Evolutionary conservation across 805 yeast genomes (phyloP).

Genomic region (Yarrowia keelungensis): DNA sequence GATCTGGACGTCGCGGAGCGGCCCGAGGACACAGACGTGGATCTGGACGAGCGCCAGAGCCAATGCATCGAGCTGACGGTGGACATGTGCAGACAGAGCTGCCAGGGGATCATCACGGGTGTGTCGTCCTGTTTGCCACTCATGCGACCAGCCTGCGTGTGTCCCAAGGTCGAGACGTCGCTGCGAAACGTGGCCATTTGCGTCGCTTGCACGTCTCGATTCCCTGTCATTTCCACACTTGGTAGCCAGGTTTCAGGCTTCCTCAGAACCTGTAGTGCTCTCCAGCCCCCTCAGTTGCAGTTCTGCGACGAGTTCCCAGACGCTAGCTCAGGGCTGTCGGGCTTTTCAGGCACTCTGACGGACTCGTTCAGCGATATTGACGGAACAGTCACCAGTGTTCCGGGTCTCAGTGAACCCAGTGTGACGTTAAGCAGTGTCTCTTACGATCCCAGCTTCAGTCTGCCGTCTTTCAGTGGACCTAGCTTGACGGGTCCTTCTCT

Average conservation of each 20-base stretch:
- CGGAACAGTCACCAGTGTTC: background rate
- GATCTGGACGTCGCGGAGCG: too few relatives aligned
- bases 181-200: slow-evolving; percentile 18
- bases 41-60: background rate
- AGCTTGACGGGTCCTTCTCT: background rate
- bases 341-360: background rate
- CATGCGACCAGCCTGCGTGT: background rate
- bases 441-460: background rate
- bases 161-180: slow-evolving; percentile 19
- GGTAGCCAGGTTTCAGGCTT: background rate
- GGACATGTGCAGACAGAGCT: slow-evolving; percentile 12
- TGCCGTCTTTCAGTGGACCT: background rate
- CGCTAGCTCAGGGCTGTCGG: background rate
- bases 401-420: background rate
- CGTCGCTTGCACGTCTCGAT: slow-evolving; percentile 12
- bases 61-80: slow-evolving; percentile 4
- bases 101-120: slow-evolving; percentile 1
- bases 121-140: slow-evolving; percentile 6
- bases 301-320: background rate
- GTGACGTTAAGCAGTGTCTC: background rate
- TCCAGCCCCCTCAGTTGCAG: background rate
- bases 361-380: background rate
- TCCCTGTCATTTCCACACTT: background rate
- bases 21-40: background rate
- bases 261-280: slow-evolving; percentile 1